Evolutionary conservation across 2,329 filamentous ascomycete species (phyloP), one percentile per base, ranked within the genome.

Genomic region (Microthyrium microscopicum): DNA sequence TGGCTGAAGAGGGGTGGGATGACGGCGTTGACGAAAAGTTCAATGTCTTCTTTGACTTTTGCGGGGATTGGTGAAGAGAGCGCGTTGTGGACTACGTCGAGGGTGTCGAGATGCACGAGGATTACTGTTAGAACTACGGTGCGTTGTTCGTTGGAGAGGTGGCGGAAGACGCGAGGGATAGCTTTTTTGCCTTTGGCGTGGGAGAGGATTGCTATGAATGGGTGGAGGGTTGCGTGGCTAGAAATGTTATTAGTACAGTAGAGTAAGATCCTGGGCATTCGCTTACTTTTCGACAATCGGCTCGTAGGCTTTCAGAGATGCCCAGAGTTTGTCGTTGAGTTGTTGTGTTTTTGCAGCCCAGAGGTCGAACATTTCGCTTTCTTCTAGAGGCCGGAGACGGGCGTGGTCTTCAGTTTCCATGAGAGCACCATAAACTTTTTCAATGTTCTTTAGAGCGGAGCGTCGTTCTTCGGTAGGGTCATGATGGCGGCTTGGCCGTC

Each of bases 51-150:
- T 29, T 85, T 80, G 50, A 87, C 75, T 18, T 73, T 68, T 3
- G 47, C 39, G 18, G 76, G 64, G 26, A n/a, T 17, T 20, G 37
- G 37, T 5, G 19, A 19, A 30, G 85, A 73, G 42, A 83, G 74
- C 1, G 80, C 85, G 35, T 78, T 72, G 36, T 79, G 74, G 38
- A 95, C 77, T 31, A 98, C 87, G 46, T 94, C 84, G 26, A 98
- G 67, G 43, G 80, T 74, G 52, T 95, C 89, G 20, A 98, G 73
- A 46, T 95, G 84, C 33, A 94, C 77, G 38, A 92, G 73, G 43
- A 98, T 87, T 69, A 98, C 87, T 4, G 89, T 98, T 40, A 98
- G 66, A 41, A 95, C 83, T 1, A 85, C 95, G 16, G 89, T 85
- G 31, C 87, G 81, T 56, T 95, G 85, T 50, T 94, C 80, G 40